Evolutionary conservation across 371 early-diverging fungal genomes (phyloP), one percentile per base, ranked within the genome.

Genomic region (Basidiobolus meristosporus): DNA sequence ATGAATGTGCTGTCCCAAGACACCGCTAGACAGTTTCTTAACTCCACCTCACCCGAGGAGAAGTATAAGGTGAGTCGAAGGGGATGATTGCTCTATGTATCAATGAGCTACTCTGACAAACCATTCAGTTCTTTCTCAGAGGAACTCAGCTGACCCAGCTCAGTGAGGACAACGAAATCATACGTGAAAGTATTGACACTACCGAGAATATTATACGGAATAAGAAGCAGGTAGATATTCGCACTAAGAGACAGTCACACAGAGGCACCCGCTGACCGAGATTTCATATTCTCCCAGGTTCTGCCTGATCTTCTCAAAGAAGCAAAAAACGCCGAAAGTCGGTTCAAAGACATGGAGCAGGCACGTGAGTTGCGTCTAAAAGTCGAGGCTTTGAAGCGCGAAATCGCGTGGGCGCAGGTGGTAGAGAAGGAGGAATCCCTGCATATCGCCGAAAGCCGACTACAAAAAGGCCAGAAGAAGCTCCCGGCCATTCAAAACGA

Each of bases 1-100:
- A 57, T 97, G 53, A 81, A 77, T 38, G 70, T 92, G 15, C 70
- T 97, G 11, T 79, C 79, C 1, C 98, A 97, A 47, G 98, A 96
- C 37, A 73, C 79, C 7, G 92, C 98, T 2, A 69, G 85, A 26
- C 74, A 77, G 54, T 96, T 95, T 44, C 57, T 97, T 14, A 73
- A 73, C 28, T 73, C 78, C 28, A 78, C 82, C 40, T 70, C 83
- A 2, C 49, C 80, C 1, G 65, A 78, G 38, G 87, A 89, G 31
- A 87, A 87, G 52, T 93, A 90, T 56, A 67, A 65, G 47, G 73
- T 71, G 51, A 23, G 22, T 28, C 10, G 10, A n/a, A n/a, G n/a
- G n/a, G n/a, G 12, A 43, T 20, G 9, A 29, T 23, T 26, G 28
- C 6, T 31, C 28, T 12, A 18, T 19, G 6, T 20, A 16, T 1